Evolutionary conservation across 306 rosid genomes (phyloP).

Genomic region (Gillenia trifoliata): DNA sequence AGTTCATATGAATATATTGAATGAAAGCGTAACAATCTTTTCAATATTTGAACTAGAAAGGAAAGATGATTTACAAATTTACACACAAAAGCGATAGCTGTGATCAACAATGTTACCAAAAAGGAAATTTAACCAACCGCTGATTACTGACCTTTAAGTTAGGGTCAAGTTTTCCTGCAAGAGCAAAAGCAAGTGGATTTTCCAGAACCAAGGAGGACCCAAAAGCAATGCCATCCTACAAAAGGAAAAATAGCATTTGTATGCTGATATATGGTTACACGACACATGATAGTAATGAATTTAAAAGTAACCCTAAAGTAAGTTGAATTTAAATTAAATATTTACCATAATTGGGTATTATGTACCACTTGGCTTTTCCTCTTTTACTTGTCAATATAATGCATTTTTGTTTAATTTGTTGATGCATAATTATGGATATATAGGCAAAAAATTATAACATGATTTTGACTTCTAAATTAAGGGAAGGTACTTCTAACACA

Average conservation of each 20-base stretch:
- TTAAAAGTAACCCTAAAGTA: neutral
- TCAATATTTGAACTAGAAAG: neutral
- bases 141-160: constrained; percentile 47
- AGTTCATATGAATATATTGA: too few relatives aligned
- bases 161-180: constrained; percentile 72
- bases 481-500: neutral
- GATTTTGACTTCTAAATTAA: neutral
- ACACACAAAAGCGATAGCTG: neutral
- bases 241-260: constrained; percentile 2
- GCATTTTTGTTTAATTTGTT: too few relatives aligned
- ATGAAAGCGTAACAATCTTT: too few relatives aligned
- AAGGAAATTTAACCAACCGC: neutral
- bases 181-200: constrained; percentile 68
- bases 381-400: too few relatives aligned
- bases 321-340: neutral
- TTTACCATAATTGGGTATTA: neutral
- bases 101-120: constrained; percentile 11
- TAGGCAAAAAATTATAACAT: too few relatives aligned
- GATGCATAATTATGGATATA: too few relatives aligned
- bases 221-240: constrained; percentile 85
- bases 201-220: constrained; percentile 89
- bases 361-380: too few relatives aligned
- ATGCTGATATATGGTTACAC: too few relatives aligned
- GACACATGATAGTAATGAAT: too few relatives aligned
- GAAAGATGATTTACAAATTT: neutral